A percentile compares a stretch with the other conserved stretches of the same genome.
phyloP scores from a whole-genome alignment of 768 basidiomycete genomes.

The Tulasnella sp. region DNA sequence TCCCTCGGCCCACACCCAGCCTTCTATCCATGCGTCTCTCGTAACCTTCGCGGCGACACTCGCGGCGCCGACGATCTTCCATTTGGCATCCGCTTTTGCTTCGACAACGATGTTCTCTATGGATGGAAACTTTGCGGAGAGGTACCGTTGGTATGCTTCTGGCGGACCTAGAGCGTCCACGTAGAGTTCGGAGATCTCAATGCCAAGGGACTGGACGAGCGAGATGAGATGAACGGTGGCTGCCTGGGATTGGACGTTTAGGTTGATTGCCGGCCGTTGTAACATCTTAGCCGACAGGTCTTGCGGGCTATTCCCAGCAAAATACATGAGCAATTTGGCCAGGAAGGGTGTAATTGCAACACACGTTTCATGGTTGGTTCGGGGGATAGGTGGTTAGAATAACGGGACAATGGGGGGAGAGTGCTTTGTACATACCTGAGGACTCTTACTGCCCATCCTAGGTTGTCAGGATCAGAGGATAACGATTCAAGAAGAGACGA shows the following conservation, averaged over 20 bases:
- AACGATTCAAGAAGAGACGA: slow-evolving; percentile 52
- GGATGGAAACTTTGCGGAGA: slow-evolving; percentile 68
- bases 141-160: slow-evolving; percentile 69
- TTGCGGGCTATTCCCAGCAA: slow-evolving; percentile 49
- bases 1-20: slow-evolving; percentile 69
- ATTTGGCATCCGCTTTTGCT: slow-evolving; percentile 89
- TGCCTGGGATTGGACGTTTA: slow-evolving; percentile 79
- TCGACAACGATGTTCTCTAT: slow-evolving; percentile 73
- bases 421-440: slow-evolving; percentile 37
- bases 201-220: slow-evolving; percentile 64
- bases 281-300: slow-evolving; percentile 90
- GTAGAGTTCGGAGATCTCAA: slow-evolving; percentile 61
- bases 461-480: slow-evolving; percentile 51
- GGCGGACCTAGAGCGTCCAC: slow-evolving; percentile 92
- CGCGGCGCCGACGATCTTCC: slow-evolving; percentile 93
- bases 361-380: too few relatives aligned
- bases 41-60: slow-evolving; percentile 98
- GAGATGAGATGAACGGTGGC: slow-evolving; percentile 83
- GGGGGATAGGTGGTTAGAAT: too few relatives aligned
- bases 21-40: slow-evolving; percentile 76
- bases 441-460: slow-evolving; percentile 76
- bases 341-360: slow-evolving; percentile 20
- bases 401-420: too few relatives aligned
- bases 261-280: slow-evolving; percentile 63
- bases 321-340: neutral